phyloP scores from a whole-genome alignment of 2,329 filamentous ascomycete genomes.

The Ophiostoma sp. region DNA sequence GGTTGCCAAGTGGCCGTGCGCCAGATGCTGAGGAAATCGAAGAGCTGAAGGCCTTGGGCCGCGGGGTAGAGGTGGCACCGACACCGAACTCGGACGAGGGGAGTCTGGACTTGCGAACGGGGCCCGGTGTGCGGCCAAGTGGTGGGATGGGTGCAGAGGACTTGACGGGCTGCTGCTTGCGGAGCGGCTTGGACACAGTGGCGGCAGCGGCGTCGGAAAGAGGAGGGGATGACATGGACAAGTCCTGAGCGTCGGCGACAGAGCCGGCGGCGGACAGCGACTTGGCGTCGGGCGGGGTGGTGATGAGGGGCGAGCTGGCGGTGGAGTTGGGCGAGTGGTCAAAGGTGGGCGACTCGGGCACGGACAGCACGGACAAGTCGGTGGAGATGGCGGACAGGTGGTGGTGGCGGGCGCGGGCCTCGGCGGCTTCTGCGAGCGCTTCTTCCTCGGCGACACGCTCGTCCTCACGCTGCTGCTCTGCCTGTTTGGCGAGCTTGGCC shows the following conservation, averaged over 20 bases:
- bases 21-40: slow-evolving; percentile 39
- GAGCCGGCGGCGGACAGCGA: slow-evolving; percentile 58
- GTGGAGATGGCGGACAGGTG: slow-evolving; percentile 62
- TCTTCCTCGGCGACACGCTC: slow-evolving; percentile 2
- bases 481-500: slow-evolving; percentile 79
- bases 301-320: slow-evolving; percentile 86
- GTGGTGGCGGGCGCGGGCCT: slow-evolving; percentile 36
- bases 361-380: slow-evolving; percentile 60
- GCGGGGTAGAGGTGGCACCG: slow-evolving; percentile 50
- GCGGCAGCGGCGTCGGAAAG: slow-evolving; percentile 89
- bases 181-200: slow-evolving; percentile 66
- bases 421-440: neutral
- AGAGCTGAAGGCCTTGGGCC: slow-evolving; percentile 47
- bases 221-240: slow-evolving; percentile 90
- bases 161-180: slow-evolving; percentile 51
- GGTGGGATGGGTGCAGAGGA: slow-evolving; percentile 37
- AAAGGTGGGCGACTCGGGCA: slow-evolving; percentile 69
- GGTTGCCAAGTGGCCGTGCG: slow-evolving; percentile 37
- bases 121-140: slow-evolving; percentile 42
- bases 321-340: slow-evolving; percentile 78
- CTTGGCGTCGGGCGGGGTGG: slow-evolving; percentile 77
- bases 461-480: slow-evolving; percentile 41
- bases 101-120: slow-evolving; percentile 52
- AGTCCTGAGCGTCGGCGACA: slow-evolving; percentile 63
- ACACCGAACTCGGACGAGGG: slow-evolving; percentile 51